Evolutionary conservation across 2,329 filamentous ascomycete species (phyloP).

Genomic region (Saccharata proteae): DNA sequence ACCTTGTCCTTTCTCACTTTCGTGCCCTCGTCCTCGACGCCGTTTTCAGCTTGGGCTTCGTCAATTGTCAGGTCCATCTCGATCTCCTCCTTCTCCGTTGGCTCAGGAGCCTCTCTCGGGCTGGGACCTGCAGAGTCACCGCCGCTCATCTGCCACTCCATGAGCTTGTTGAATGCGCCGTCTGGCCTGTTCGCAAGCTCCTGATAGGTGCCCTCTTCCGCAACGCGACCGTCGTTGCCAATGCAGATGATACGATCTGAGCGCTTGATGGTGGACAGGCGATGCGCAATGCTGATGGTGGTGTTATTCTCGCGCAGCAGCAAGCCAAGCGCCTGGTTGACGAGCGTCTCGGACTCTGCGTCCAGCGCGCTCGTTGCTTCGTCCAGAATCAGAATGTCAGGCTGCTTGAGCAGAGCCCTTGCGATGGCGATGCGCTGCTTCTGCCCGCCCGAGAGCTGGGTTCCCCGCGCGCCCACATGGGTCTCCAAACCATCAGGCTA

Average conservation of each 20-base stretch:
- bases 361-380: constrained; percentile 91
- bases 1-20: constrained; percentile 17
- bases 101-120: constrained; percentile 19
- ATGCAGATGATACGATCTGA: constrained; percentile 92
- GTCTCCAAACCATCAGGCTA: constrained; percentile 88
- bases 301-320: constrained; percentile 82
- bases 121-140: constrained; percentile 41
- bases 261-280: constrained; percentile 90
- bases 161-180: constrained; percentile 85
- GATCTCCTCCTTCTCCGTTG: constrained; percentile 40
- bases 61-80: constrained; percentile 28
- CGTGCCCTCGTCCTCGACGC: constrained; percentile 19
- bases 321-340: constrained; percentile 76
- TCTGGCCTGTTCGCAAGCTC: constrained; percentile 60
- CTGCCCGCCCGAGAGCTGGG: constrained; percentile 88
- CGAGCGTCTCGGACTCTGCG: constrained; percentile 90
- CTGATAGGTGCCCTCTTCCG: constrained; percentile 76
- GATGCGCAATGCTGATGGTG: constrained; percentile 94
- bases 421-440: constrained; percentile 98
- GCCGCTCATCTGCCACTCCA: constrained; percentile 98
- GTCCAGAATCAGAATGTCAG: constrained; percentile 92
- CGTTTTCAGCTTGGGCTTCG: constrained; percentile 23
- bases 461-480: constrained; percentile 79
- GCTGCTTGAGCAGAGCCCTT: constrained; percentile 83
- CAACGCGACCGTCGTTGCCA: constrained; percentile 72